These are phyloP conservation scores for Rhinocladiella mackenziei DNA, from an alignment of 2,329 filamentous ascomycete genomes.

Conservation along the genomic window DNA sequence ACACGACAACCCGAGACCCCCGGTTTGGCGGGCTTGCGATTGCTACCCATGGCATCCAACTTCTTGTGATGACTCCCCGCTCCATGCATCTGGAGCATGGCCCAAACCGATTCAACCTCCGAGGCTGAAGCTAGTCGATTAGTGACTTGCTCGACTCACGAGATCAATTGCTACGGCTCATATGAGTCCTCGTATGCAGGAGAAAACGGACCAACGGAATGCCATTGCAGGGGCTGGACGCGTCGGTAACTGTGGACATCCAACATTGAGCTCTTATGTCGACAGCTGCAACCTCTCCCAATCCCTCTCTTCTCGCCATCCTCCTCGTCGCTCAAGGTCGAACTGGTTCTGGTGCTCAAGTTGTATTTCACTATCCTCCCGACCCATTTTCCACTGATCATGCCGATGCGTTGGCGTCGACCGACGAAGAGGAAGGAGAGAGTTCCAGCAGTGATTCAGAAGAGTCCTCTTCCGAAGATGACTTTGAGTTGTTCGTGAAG, in stretches of 20 bases:
- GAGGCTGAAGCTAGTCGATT: constrained; percentile 7
- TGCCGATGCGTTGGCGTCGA: constrained; percentile 7
- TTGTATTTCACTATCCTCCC: constrained; percentile 85
- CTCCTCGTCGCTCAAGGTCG: constrained; percentile 71
- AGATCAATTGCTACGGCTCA: constrained; percentile 5
- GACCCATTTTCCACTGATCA: constrained; percentile 31
- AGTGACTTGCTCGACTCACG: not conserved
- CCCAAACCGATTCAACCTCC: not conserved
- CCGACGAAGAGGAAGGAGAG: constrained; percentile 24
- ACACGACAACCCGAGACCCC: not conserved
- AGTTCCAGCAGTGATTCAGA: constrained; percentile 28
- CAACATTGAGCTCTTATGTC: constrained; percentile 36
- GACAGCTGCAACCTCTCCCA: constrained; percentile 46
- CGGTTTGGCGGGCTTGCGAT: not conserved
- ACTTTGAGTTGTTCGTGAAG: constrained; percentile 22
- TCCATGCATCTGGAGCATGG: constrained; percentile 8
- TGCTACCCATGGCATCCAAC: not conserved
- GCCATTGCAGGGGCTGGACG: constrained; percentile 8
- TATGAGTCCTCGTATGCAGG: not conserved
- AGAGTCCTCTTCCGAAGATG: constrained; percentile 25
- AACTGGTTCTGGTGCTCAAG: constrained; percentile 73
- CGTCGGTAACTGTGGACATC: not conserved
- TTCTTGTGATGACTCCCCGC: not conserved
- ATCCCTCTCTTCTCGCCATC: constrained; percentile 62
- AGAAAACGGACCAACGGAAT: constrained; percentile 3